phyloP scores from a whole-genome alignment of 1,284 basidiomycete species.

The Schizopora paradoxa region DNA sequence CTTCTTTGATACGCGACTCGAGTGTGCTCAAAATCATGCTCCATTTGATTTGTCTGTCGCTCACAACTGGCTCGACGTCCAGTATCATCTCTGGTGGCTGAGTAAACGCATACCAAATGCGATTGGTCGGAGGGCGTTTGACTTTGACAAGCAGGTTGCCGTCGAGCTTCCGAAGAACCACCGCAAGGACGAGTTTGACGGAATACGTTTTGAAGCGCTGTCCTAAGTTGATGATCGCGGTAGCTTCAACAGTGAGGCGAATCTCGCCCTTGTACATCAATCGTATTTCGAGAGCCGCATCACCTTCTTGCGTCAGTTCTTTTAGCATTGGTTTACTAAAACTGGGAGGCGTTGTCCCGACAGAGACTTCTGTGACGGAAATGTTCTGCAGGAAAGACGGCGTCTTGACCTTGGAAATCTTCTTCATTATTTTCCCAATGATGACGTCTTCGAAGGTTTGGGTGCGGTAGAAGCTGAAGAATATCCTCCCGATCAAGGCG shows the following conservation, averaged over 20 bases:
- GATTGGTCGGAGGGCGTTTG: slow-evolving; percentile 92
- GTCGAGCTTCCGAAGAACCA: slow-evolving; percentile 82
- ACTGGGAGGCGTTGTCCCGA: slow-evolving; percentile 79
- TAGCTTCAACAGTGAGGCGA: slow-evolving; percentile 85
- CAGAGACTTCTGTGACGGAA: slow-evolving; percentile 82
- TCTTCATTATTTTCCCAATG: slow-evolving; percentile 87
- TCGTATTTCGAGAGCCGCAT: slow-evolving; percentile 85
- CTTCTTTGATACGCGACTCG: slow-evolving; percentile 83
- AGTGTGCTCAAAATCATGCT: slow-evolving; percentile 87
- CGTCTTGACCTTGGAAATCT: slow-evolving; percentile 85
- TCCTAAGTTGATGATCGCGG: slow-evolving; percentile 79
- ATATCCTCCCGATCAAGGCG: slow-evolving; percentile 85
- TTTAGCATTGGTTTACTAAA: slow-evolving; percentile 97
- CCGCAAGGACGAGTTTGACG: slow-evolving; percentile 85
- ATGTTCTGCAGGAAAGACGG: slow-evolving; percentile 85
- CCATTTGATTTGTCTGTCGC: slow-evolving; percentile 90
- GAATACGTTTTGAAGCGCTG: slow-evolving; percentile 83
- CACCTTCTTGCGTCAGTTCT: slow-evolving; percentile 88
- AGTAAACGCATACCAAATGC: slow-evolving; percentile 99
- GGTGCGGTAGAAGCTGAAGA: slow-evolving; percentile 89
- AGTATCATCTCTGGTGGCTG: slow-evolving; percentile 85
- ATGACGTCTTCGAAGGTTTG: slow-evolving; percentile 78
- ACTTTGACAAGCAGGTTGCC: slow-evolving; percentile 88
- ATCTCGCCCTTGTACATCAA: slow-evolving; percentile 82
- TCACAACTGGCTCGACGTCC: slow-evolving; percentile 89